These are phyloP conservation scores for Yarrowia sp. DNA, from an alignment of 805 yeast species.

Conservation along the genomic window DNA sequence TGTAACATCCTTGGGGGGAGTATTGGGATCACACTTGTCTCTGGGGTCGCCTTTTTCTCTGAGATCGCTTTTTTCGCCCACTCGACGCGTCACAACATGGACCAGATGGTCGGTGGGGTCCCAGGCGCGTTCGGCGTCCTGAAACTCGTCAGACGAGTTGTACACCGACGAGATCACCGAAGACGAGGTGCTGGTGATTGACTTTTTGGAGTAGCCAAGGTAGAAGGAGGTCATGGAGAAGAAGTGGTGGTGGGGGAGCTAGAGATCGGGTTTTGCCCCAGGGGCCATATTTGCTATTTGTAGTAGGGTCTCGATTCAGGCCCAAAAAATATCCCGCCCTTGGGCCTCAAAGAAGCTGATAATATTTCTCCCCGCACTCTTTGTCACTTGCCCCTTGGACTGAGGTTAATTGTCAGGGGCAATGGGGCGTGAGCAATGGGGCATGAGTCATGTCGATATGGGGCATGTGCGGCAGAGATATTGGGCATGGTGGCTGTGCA, in stretches of 20 bases:
- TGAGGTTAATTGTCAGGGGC: slow-evolving; percentile 31
- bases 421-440: background rate
- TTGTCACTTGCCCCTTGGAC: slow-evolving; percentile 32
- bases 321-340: slow-evolving; percentile 15
- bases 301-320: background rate
- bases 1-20: background rate
- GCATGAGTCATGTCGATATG: background rate
- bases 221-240: slow-evolving; percentile 19
- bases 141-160: slow-evolving; percentile 34
- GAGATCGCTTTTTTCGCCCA: background rate
- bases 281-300: background rate
- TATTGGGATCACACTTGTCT: background rate
- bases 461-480: background rate
- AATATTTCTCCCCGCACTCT: slow-evolving; percentile 30
- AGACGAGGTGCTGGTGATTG: background rate
- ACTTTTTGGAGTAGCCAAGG: slow-evolving; percentile 30
- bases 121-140: slow-evolving; percentile 32
- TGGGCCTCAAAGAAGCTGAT: slow-evolving; percentile 1
- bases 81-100: background rate
- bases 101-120: slow-evolving; percentile 12
- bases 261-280: no score
- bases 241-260: background rate
- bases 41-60: background rate
- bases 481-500: no score
- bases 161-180: slow-evolving; percentile 27